Conservation (phyloP, 192 early-diverging fungal species). For the Mycoemilia scoparia region DNA sequence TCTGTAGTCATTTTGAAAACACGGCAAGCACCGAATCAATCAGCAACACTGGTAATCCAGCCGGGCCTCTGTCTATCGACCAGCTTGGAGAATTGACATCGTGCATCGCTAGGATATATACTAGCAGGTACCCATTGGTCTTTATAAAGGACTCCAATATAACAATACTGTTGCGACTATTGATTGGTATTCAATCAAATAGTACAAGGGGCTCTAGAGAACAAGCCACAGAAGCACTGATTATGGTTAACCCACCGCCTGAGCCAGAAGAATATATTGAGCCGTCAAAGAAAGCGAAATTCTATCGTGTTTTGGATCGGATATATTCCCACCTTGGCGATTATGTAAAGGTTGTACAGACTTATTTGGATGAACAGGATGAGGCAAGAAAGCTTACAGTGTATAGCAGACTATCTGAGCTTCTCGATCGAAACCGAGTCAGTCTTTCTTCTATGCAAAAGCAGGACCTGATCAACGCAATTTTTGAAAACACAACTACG, state of each 20-base stretch:
- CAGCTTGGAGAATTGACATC: slow-evolving; percentile 19
- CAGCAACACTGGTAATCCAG: background rate
- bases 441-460: no score
- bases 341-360: slow-evolving; percentile 15
- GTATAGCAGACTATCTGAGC: no score
- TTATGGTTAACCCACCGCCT: slow-evolving; percentile 20
- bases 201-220: slow-evolving; percentile 19
- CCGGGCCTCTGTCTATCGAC: slow-evolving; percentile 2
- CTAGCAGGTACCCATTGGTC: slow-evolving; percentile 21
- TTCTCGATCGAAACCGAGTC: no score
- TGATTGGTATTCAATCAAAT: slow-evolving; percentile 13
- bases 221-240: slow-evolving; percentile 19
- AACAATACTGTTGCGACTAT: slow-evolving; percentile 7
- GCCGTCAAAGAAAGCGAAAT: slow-evolving; percentile 11
- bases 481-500: no score
- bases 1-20: no score
- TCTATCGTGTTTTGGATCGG: slow-evolving; percentile 22
- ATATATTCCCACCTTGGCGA: slow-evolving; percentile 12
- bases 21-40: no score
- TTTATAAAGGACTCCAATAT: slow-evolving; percentile 14
- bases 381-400: slow-evolving; percentile 13
- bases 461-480: no score
- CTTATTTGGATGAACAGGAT: slow-evolving; percentile 21
- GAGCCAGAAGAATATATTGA: slow-evolving; percentile 14
- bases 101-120: slow-evolving; percentile 20